Evolutionary conservation across 2,329 filamentous ascomycete species (phyloP).

Genomic region (Diaporthe ampelina): DNA sequence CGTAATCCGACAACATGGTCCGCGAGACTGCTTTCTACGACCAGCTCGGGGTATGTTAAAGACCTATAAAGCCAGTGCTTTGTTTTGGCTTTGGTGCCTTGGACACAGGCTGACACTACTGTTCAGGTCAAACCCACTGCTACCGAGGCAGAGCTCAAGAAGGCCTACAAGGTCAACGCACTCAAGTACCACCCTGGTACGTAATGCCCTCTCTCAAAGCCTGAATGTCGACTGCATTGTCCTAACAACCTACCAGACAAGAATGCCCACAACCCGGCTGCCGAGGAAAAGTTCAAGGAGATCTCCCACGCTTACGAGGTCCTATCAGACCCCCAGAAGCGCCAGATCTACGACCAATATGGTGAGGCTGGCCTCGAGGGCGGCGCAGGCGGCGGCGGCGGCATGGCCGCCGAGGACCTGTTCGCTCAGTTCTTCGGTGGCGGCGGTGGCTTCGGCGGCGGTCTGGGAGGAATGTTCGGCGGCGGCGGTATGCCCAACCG

Average conservation of each 20-base stretch:
- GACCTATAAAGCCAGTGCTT: not conserved
- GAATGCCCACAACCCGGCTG: conserved; percentile 92
- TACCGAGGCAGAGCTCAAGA: conserved; percentile 89
- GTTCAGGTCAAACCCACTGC: conserved; percentile 81
- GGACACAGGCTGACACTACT: conserved; percentile 42
- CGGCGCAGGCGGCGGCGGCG: conserved; percentile 79
- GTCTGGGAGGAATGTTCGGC: conserved; percentile 84
- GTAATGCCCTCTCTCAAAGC: conserved; percentile 48
- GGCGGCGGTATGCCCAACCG: conserved; percentile 82
- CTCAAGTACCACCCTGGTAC: conserved; percentile 88
- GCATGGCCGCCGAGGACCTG: conserved; percentile 96
- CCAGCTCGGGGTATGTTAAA: conserved; percentile 76
- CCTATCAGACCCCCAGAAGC: conserved; percentile 92
- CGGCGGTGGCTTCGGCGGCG: conserved; percentile 77
- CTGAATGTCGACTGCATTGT: not conserved
- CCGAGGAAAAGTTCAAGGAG: conserved; percentile 99
- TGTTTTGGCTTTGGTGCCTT: not conserved
- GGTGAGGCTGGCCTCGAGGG: conserved; percentile 97
- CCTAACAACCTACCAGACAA: conserved; percentile 75
- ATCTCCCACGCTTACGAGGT: conserved; percentile 96
- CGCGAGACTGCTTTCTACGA: conserved; percentile 87
- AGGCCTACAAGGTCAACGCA: conserved; percentile 87
- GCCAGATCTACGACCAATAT: conserved; percentile 94
- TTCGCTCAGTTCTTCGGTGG: conserved; percentile 95
- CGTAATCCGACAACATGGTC: conserved; percentile 69